These are phyloP conservation scores for Gliomastix tumulicola DNA, from an alignment of 2,329 filamentous ascomycete species.

Conservation along the genomic window DNA sequence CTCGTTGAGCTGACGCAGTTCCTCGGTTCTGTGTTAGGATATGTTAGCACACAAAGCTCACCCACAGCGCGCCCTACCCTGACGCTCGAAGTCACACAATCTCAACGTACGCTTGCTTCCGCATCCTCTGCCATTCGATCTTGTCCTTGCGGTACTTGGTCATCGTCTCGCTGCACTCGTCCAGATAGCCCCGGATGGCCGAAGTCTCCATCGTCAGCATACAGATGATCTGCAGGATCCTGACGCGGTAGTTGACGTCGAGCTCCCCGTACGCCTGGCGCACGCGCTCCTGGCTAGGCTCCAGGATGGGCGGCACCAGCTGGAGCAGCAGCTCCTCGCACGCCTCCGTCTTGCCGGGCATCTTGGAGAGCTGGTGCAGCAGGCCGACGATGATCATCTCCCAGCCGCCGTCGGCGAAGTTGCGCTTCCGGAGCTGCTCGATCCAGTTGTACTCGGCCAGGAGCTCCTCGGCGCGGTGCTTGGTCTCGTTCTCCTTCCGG, in stretches of 20 bases:
- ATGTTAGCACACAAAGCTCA: no score
- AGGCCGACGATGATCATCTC: conserved; percentile 83
- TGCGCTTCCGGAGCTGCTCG: conserved; percentile 71
- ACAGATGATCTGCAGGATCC: conserved; percentile 77
- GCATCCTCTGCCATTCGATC: conserved; percentile 81
- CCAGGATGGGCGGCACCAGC: conserved; percentile 71
- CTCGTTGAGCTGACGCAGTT: conserved; percentile 63
- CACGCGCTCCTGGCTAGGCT: conserved; percentile 71
- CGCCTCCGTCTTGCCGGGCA: conserved; percentile 57
- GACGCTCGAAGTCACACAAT: no score
- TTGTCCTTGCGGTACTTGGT: conserved; percentile 92
- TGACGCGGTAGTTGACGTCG: conserved; percentile 76
- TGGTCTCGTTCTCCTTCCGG: conserved; percentile 39
- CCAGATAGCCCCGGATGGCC: conserved; percentile 79
- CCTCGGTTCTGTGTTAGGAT: conserved; percentile 58
- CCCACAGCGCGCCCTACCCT: no score
- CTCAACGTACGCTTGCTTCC: conserved; percentile 56
- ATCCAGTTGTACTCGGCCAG: conserved; percentile 75
- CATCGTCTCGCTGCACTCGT: conserved; percentile 90
- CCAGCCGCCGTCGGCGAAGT: conserved; percentile 88
- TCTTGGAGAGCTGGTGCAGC: conserved; percentile 75
- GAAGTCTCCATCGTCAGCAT: conserved; percentile 83
- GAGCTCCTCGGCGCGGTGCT: conserved; percentile 70
- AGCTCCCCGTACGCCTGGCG: conserved; percentile 65
- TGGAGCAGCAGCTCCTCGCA: conserved; percentile 76